Evolutionary conservation across 2,329 filamentous ascomycete genomes (phyloP), one percentile per base, ranked within the genome.

Genomic region (Huntiella bhutanensis): DNA sequence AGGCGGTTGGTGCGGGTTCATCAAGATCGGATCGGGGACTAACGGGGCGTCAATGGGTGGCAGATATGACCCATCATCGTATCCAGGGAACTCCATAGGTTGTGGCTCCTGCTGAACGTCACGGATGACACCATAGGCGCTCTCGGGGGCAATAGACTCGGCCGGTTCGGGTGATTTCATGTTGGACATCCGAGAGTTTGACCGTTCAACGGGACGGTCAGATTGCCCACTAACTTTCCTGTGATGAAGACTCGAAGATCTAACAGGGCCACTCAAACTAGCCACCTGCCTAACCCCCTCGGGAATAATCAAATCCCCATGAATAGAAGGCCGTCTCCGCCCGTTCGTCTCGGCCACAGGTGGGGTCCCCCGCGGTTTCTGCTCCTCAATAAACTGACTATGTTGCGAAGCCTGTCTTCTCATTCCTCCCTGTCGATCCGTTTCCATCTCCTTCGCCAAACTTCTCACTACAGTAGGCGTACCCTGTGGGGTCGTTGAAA

Each of bases 1-100:
- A 16, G 51, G 53, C 32, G 52, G 51, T 34, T 54, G 56, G 19
- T 54, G 53, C n/a, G 51, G 49, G 33, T 50, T 45, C 45, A 50
- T 50, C 19, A 50, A 35, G 16, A 47, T 50, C 2, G 48, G 48
- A 36, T 50, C 48, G 8, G 48, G 48, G 11, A 50, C 45, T 45
- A 50, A 50, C 11, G 48, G 48, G 10, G 35, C 44, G 11, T 50
- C 41, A 7, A 32, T 11, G 19, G 46, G 35, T 17, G 46, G 34
- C 19, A 43, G 40, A 32, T 48, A 48, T 32, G 53, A 56, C 46
- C 57, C 54, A 10, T 43, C 13, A 12, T 16, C 15, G 12, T 13
- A 43, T 13, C 32, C 22, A 15, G 41, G 13, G 15, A 33, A 13
- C 13, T 33, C 16, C 4, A 15, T 16, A 40, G 28, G 34, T 17